Evolutionary conservation across 805 yeast species (phyloP).

Genomic region (Limtongozyma cylindracea): DNA sequence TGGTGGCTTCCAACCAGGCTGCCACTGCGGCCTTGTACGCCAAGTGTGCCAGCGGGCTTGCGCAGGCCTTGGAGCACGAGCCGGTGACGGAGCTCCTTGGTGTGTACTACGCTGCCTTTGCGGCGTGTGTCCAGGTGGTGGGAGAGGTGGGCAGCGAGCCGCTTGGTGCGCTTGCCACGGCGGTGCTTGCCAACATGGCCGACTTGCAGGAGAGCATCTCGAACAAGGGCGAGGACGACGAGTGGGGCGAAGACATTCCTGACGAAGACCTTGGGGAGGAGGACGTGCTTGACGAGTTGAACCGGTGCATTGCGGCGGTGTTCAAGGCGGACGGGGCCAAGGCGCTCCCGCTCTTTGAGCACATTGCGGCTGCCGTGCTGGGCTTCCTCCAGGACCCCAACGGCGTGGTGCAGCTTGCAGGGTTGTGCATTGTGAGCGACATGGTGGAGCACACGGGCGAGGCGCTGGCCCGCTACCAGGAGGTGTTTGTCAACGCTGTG

Average conservation of each 20-base stretch:
- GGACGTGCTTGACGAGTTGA: constrained; percentile 70
- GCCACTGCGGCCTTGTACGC: constrained; percentile 39
- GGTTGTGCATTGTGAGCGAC: constrained; percentile 60
- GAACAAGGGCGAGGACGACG: constrained; percentile 58
- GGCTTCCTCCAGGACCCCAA: constrained; percentile 39
- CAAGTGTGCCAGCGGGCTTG: constrained; percentile 39
- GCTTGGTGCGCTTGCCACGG: constrained; percentile 25
- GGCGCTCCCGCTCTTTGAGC: constrained; percentile 31
- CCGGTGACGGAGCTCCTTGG: constrained; percentile 68
- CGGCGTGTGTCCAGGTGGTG: constrained; percentile 36
- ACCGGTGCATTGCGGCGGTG: constrained; percentile 43
- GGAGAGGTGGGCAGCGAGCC: constrained; percentile 39
- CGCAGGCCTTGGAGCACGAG: constrained; percentile 44
- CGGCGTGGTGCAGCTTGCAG: constrained; percentile 47
- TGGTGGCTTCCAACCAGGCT: constrained; percentile 25
- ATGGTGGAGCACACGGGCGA: constrained; percentile 59
- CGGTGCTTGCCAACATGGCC: constrained; percentile 30
- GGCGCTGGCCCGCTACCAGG: constrained; percentile 31
- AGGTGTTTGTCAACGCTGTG: no score
- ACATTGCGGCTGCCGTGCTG: constrained; percentile 34
- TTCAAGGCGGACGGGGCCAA: constrained; percentile 35
- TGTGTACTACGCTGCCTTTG: constrained; percentile 50
- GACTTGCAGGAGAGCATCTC: constrained; percentile 52
- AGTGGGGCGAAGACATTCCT: constrained; percentile 66
- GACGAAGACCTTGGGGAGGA: no score